Percentiles rank a stretch among this genome's conserved stretches.
Evolutionary conservation across 2,329 filamentous ascomycete genomes (phyloP).

Genomic region (Xylaria sp.): DNA sequence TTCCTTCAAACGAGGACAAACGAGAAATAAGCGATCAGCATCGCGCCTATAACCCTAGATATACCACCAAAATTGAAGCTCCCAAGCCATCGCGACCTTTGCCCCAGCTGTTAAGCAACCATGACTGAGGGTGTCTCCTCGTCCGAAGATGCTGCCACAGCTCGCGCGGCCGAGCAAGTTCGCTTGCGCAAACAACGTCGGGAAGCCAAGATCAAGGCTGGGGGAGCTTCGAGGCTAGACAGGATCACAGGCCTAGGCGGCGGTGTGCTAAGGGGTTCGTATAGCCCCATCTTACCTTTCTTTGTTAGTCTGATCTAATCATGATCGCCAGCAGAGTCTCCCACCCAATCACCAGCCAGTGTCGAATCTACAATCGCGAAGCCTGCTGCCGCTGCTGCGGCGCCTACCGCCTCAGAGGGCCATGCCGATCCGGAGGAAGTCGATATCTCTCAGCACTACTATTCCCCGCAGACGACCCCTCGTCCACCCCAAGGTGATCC

Average conservation of each 20-base stretch:
- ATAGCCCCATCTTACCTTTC: background rate
- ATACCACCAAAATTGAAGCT: background rate
- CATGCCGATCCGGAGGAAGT: conserved; percentile 74
- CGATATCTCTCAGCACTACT: conserved; percentile 79
- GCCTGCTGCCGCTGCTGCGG: conserved; percentile 27
- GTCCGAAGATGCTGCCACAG: conserved; percentile 55
- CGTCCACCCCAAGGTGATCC: conserved; percentile 47
- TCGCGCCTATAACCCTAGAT: conserved; percentile 1
- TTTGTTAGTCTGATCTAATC: background rate
- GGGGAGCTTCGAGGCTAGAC: conserved; percentile 72
- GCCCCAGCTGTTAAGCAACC: background rate
- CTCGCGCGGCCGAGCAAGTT: conserved; percentile 67
- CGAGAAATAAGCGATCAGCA: too few relatives aligned
- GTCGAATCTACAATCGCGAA: conserved; percentile 6
- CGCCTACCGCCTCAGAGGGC: conserved; percentile 42
- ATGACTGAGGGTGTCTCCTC: conserved; percentile 39
- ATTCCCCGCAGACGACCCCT: conserved; percentile 57
- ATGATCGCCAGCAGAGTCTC: conserved; percentile 39
- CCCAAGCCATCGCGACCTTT: background rate
- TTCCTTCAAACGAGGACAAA: too few relatives aligned
- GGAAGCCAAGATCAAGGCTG: conserved; percentile 77
- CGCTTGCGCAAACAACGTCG: conserved; percentile 79
- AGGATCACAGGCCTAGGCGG: conserved; percentile 76
- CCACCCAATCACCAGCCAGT: conserved; percentile 39
- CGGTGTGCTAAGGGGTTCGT: conserved; percentile 54